These are phyloP conservation scores for Brassica rapa DNA, from an alignment of 345 rosid species.

Conservation along the genomic window DNA sequence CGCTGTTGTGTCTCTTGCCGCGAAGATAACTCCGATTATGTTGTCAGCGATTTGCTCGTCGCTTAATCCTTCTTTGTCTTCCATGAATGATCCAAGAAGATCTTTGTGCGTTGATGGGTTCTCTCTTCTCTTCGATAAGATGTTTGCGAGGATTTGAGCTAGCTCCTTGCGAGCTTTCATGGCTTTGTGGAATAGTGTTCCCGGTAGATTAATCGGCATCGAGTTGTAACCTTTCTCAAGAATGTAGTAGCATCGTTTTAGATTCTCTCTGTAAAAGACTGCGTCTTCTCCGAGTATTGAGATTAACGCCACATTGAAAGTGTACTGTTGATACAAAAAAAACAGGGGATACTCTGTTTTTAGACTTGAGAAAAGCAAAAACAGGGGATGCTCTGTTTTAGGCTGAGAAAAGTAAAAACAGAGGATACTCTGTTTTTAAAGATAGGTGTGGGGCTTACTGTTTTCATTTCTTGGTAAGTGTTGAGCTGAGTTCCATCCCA, in stretches of 20 bases:
- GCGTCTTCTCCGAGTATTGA: slow-evolving; percentile 75
- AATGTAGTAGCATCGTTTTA: slow-evolving; percentile 67
- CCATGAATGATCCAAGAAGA: slow-evolving; percentile 78
- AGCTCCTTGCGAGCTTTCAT: slow-evolving; percentile 91
- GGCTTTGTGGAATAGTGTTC: slow-evolving; percentile 73
- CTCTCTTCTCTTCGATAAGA: slow-evolving; percentile 58
- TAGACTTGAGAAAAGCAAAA: background rate
- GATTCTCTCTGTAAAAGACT: slow-evolving; percentile 55
- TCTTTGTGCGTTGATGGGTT: slow-evolving; percentile 50
- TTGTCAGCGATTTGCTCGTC: slow-evolving; percentile 89
- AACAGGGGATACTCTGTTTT: background rate
- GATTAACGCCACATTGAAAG: slow-evolving; percentile 80
- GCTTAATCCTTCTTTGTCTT: slow-evolving; percentile 60
- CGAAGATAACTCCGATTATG: slow-evolving; percentile 85
- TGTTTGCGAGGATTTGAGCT: slow-evolving; percentile 62
- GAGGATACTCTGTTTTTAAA: background rate
- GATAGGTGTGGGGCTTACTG: slow-evolving; percentile 41
- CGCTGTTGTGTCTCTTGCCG: slow-evolving; percentile 90
- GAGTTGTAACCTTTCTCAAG: slow-evolving; percentile 87
- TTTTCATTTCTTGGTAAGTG: slow-evolving; percentile 88
- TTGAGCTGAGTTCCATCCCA: slow-evolving; percentile 43
- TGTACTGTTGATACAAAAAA: slow-evolving; percentile 50
- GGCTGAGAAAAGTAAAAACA: background rate
- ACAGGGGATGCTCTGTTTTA: background rate
- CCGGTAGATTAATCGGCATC: slow-evolving; percentile 75